These are phyloP conservation scores for Triglochin maritima DNA, from an alignment of 106 monocot genomes.

Conservation along the genomic window DNA sequence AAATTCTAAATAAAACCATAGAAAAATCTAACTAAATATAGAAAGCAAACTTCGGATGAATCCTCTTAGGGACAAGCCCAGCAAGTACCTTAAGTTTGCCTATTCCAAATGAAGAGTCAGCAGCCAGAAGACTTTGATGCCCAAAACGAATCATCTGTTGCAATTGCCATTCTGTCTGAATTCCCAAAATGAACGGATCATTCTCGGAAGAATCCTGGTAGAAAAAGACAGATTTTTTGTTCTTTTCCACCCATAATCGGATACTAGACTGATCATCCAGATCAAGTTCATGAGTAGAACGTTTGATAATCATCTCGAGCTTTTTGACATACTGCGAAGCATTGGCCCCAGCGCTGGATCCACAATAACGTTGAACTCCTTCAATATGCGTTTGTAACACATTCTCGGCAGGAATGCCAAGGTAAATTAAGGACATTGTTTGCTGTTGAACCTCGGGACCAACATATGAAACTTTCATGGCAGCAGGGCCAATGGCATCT, in stretches of 20 bases:
- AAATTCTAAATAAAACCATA: too few species aligned
- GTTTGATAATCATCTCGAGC: conserved; percentile 90
- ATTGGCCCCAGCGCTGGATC: conserved; percentile 43
- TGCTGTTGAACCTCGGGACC: conserved; percentile 86
- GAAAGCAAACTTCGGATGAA: too few species aligned
- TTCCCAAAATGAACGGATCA: conserved; percentile 90
- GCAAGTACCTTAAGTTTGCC: conserved; percentile 77
- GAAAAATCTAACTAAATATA: too few species aligned
- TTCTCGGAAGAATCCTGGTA: conserved; percentile 78
- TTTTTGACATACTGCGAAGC: conserved; percentile 96
- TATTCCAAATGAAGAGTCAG: conserved; percentile 87
- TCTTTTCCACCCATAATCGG: conserved; percentile 86
- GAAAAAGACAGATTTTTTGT: conserved; percentile 89
- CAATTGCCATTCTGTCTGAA: conserved; percentile 97
- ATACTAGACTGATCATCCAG: conserved; percentile 92
- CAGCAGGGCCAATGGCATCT: conserved; percentile 89
- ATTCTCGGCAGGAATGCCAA: conserved; percentile 91
- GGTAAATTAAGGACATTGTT: conserved; percentile 92
- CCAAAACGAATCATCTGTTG: conserved; percentile 96
- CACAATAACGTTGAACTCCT: conserved; percentile 86
- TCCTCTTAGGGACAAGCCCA: too few species aligned
- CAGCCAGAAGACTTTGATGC: conserved; percentile 73
- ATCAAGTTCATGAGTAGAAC: conserved; percentile 92
- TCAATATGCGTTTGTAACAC: conserved; percentile 83
- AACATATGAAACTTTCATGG: conserved; percentile 77